A percentile compares a stretch with the other conserved stretches of the same genome.
Evolutionary conservation across 75 land plant species (phyloP).

Genomic region (Pseudotsuga menziesii): DNA sequence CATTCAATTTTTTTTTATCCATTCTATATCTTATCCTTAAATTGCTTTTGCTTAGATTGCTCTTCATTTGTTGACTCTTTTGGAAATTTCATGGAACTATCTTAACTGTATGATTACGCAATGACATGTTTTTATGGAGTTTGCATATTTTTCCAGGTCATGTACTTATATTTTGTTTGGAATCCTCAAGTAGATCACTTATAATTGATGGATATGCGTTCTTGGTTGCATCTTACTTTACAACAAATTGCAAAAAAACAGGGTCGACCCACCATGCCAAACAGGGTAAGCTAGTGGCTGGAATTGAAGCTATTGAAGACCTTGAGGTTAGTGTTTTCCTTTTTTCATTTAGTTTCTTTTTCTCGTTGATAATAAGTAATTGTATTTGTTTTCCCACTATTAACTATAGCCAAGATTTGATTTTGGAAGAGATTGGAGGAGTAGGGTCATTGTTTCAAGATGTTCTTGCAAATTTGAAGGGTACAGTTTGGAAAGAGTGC

Average conservation of each 20-base stretch:
- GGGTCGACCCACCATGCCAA: slow-evolving; percentile 30
- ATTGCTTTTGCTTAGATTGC: no score
- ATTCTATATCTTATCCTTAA: no score
- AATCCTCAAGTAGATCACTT: not conserved
- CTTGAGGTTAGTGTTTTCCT: slow-evolving; percentile 51
- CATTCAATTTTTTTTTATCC: no score
- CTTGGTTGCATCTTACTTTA: slow-evolving; percentile 1
- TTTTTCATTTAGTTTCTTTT: not conserved
- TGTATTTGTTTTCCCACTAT: not conserved
- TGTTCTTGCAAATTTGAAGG: slow-evolving; percentile 31
- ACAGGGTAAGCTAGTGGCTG: slow-evolving; percentile 31
- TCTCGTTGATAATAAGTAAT: not conserved
- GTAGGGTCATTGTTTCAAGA: slow-evolving; percentile 30
- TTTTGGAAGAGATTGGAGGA: slow-evolving; percentile 36
- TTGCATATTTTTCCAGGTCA: no score
- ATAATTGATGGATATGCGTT: not conserved
- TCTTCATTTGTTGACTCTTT: no score
- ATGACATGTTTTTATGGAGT: no score
- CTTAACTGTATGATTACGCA: not conserved
- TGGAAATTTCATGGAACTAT: not conserved
- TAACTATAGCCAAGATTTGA: slow-evolving; percentile 31
- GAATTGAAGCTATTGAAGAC: slow-evolving; percentile 52
- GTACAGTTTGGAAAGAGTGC: slow-evolving; percentile 47
- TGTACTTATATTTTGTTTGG: no score
- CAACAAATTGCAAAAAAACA: slow-evolving; percentile 57